Conservation (phyloP, 257 asterid genomes). For the Echites panduratus region DNA sequence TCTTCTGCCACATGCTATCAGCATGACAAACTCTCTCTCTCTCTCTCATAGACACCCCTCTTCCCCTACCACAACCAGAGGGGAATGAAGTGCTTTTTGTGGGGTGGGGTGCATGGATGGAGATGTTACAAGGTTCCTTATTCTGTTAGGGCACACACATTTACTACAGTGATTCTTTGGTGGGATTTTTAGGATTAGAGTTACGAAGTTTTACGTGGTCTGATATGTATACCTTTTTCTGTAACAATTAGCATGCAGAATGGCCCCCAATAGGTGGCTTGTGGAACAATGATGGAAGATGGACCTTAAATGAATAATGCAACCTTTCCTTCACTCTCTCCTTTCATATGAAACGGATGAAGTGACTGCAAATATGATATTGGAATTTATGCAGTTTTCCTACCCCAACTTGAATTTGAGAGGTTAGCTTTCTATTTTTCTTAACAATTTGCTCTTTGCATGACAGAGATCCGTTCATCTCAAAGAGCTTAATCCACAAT, state of each 20-base stretch:
- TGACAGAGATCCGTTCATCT: slow-evolving; percentile 58
- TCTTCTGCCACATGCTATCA: not conserved
- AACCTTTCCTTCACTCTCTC: not conserved
- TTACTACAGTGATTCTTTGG: not conserved
- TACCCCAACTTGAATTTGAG: not conserved
- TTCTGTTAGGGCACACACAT: not conserved
- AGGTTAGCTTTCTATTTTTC: not conserved
- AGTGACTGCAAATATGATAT: not conserved
- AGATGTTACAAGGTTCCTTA: not conserved
- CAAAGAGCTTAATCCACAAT: slow-evolving; percentile 60
- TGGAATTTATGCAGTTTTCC: not conserved
- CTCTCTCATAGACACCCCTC: not conserved
- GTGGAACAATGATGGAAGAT: not conserved
- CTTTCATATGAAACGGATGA: not conserved
- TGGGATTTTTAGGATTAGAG: not conserved
- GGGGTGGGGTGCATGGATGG: not conserved
- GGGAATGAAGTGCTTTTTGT: not conserved
- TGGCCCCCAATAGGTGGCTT: not conserved
- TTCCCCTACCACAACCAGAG: not conserved
- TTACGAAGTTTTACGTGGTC: not conserved
- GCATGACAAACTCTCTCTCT: not conserved
- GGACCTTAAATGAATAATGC: not conserved
- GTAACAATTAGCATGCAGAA: not conserved
- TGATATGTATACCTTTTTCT: not conserved
- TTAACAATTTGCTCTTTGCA: slow-evolving; percentile 3